Conservation (phyloP, 2,329 filamentous ascomycete species). For the Leptodontidium sp. region DNA sequence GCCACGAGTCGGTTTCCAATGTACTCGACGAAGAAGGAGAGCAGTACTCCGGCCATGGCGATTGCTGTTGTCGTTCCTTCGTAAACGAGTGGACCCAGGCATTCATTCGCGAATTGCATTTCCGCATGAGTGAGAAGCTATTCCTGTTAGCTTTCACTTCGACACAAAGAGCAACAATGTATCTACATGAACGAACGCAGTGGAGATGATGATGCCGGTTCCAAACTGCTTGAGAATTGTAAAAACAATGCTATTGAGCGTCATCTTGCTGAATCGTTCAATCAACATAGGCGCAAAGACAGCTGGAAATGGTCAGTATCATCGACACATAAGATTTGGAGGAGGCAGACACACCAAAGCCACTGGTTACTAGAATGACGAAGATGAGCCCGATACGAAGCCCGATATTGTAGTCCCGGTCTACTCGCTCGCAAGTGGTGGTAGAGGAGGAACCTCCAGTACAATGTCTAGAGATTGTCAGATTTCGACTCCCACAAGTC, state of each 20-base stretch:
- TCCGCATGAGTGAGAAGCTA: slow-evolving; percentile 76
- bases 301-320: slow-evolving; percentile 45
- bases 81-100: slow-evolving; percentile 70
- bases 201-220: slow-evolving; percentile 76
- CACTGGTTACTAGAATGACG: slow-evolving; percentile 73
- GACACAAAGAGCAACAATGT: too few relatives aligned
- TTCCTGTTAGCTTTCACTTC: not conserved
- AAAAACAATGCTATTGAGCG: slow-evolving; percentile 61
- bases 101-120: slow-evolving; percentile 69
- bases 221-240: slow-evolving; percentile 77
- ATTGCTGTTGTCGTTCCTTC: slow-evolving; percentile 75
- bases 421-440: slow-evolving; percentile 58
- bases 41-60: slow-evolving; percentile 76
- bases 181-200: slow-evolving; percentile 72
- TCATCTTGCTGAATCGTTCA: slow-evolving; percentile 22
- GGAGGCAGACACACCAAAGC: slow-evolving; percentile 57
- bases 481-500: slow-evolving; percentile 32
- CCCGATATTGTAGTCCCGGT: slow-evolving; percentile 70
- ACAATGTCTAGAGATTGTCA: slow-evolving; percentile 40
- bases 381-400: slow-evolving; percentile 77
- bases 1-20: slow-evolving; percentile 65
- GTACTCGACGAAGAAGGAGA: slow-evolving; percentile 78
- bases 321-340: not conserved
- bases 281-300: slow-evolving; percentile 72
- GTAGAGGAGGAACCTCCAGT: slow-evolving; percentile 28